Conservation (phyloP, 2,329 filamentous ascomycete genomes). For the Diaporthe destruens region DNA sequence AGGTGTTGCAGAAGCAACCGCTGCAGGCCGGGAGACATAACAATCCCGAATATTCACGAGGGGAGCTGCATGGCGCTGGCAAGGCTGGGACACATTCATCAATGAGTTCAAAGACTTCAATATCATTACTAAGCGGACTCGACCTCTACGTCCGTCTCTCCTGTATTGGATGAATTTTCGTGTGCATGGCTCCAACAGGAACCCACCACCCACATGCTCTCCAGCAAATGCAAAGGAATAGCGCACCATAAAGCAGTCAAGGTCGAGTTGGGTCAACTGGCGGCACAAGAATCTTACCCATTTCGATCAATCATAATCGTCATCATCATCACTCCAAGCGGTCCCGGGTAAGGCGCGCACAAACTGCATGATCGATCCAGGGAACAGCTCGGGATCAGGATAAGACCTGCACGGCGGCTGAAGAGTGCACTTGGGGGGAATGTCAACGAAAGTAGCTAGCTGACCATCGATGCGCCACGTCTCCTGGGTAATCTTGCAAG, state of each 20-base stretch:
- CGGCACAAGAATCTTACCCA: neutral
- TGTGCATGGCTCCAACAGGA: neutral
- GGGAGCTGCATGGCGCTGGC: slow-evolving; percentile 23
- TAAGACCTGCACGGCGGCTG: slow-evolving; percentile 26
- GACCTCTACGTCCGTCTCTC: neutral
- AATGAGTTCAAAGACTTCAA: neutral
- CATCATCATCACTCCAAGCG: slow-evolving; percentile 18
- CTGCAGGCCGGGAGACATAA: neutral
- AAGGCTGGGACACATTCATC: neutral
- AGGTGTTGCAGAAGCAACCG: slow-evolving; percentile 43
- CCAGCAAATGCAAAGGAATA: too few species aligned
- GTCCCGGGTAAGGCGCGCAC: slow-evolving; percentile 23
- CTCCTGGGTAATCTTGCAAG: slow-evolving; percentile 27
- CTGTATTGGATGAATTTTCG: neutral
- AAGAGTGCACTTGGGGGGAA: neutral
- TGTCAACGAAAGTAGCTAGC: slow-evolving; percentile 14
- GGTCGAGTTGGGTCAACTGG: neutral
- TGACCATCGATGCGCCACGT: slow-evolving; percentile 38
- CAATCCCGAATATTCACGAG: neutral
- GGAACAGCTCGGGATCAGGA: slow-evolving; percentile 40
- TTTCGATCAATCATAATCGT: neutral
- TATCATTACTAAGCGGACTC: slow-evolving; percentile 24
- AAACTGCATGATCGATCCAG: slow-evolving; percentile 41
- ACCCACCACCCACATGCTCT: neutral
- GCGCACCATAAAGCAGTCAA: neutral